Conservation (phyloP, 2,329 filamentous ascomycete species). For the Pyrenophora graminea region DNA sequence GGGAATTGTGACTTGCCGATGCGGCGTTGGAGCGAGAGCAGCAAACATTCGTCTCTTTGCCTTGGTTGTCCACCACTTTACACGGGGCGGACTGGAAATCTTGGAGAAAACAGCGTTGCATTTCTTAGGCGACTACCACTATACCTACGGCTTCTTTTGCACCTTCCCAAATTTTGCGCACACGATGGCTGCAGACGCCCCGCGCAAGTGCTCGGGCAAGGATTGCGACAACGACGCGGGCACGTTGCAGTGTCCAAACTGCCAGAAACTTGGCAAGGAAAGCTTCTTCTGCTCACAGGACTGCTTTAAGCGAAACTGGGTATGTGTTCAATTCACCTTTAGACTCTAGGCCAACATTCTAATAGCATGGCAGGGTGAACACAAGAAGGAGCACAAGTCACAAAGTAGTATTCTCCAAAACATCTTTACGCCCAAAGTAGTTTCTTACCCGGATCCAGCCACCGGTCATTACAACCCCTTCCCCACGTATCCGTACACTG, state of each 20-base stretch:
- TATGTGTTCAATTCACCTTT: conserved; percentile 52
- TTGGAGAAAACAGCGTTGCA: too few species aligned
- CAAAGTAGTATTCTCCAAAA: conserved; percentile 75
- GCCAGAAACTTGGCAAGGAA: conserved; percentile 85
- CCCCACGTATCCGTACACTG: conserved; percentile 82
- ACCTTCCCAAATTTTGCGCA: conserved; percentile 3
- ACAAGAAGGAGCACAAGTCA: conserved; percentile 84
- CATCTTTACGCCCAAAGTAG: conserved; percentile 75
- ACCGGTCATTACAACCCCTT: conserved; percentile 92
- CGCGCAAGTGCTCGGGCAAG: conserved; percentile 75
- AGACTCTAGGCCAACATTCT: conserved; percentile 21
- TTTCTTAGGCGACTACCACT: too few species aligned
- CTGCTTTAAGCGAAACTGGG: conserved; percentile 99
- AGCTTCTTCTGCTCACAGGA: conserved; percentile 98
- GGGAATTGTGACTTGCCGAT: conserved; percentile 15
- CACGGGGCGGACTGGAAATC: neutral
- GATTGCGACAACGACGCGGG: conserved; percentile 89
- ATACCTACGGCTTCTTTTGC: neutral
- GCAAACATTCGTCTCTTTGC: conserved; percentile 20
- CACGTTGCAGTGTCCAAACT: conserved; percentile 89
- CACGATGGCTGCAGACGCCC: conserved; percentile 47
- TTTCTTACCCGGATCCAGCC: conserved; percentile 90
- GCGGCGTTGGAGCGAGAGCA: conserved; percentile 16
- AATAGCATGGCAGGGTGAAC: conserved; percentile 64
- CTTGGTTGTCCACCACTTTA: conserved; percentile 22